Evolutionary conservation across 2,329 filamentous ascomycete genomes (phyloP), one percentile per base, ranked within the genome.

Genomic region (Arthroderma uncinatum): DNA sequence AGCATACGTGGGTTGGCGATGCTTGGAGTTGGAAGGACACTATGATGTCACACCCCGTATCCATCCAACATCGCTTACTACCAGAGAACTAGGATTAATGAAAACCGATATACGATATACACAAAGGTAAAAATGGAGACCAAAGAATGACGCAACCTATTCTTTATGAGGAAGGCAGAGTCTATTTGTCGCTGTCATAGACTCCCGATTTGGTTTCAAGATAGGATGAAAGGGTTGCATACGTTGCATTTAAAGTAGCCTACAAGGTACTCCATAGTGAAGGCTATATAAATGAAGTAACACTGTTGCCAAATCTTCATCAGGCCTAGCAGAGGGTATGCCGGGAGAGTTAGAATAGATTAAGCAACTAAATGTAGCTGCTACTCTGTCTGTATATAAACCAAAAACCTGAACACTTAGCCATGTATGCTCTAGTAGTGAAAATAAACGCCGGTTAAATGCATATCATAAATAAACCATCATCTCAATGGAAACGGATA

Each of bases 31-130:
- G 25, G n/a, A 50, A 30, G 7, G 9, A 50, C n/a, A 25, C 47
- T 23, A 50, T 50, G 47, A 50, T 50, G 47, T 50, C 47, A 50
- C 47, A 30, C 19, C 47, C 47, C 47, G 47, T 50, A 50, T 50
- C 25, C 47, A 50, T 33, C 23, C 19, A 30, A 16, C 40, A 47
- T 47, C 9, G 47, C 12, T 34, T 34, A 34, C n/a, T 47, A 8
- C 12, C 19, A 54, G 39, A 25, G 4, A 28, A 19, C 33, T 37
- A 21, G 52, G 52, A 37, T 40, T 16, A 23, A 48, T n/a, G 34
- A 23, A 14, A 34, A 23, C n/a, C n/a, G n/a, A n/a, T n/a, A n/a
- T 37, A 30, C 14, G 28, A 47, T 37, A 37, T 8, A 39, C 36
- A 36, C 16, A 42, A 37, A 12, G 28, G 33, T 40, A 44, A 57